Percentiles rank a stretch among this genome's conserved stretches.
phyloP scores from a whole-genome alignment of 2,329 filamentous ascomycete genomes.

The Neurospora sp. region DNA sequence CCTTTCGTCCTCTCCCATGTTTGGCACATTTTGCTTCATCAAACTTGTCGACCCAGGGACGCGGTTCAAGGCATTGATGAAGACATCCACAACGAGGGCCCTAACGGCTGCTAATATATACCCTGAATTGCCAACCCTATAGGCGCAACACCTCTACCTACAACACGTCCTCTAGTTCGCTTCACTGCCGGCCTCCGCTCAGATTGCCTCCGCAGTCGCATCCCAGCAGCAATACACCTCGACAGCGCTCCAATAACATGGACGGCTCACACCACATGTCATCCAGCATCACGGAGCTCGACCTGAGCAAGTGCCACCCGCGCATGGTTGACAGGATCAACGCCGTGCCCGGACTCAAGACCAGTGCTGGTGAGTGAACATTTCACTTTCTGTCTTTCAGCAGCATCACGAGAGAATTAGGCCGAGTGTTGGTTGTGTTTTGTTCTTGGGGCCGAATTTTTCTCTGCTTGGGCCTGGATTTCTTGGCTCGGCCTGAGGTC shows the following conservation, averaged over 20 bases:
- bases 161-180: background rate
- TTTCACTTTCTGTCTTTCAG: slow-evolving; percentile 8
- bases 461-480: slow-evolving; percentile 12
- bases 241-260: slow-evolving; percentile 23
- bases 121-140: background rate
- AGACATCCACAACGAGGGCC: background rate
- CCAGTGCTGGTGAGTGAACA: slow-evolving; percentile 45
- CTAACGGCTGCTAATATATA: background rate
- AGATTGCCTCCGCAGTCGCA: background rate
- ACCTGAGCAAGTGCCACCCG: slow-evolving; percentile 36
- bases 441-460: background rate
- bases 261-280: slow-evolving; percentile 25
- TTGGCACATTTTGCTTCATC: background rate
- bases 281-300: slow-evolving; percentile 34
- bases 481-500: slow-evolving; percentile 1
- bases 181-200: background rate
- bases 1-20: background rate
- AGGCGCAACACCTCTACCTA: background rate
- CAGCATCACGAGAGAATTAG: background rate
- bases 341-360: slow-evolving; percentile 46
- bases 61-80: background rate
- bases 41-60: background rate
- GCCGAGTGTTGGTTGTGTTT: background rate
- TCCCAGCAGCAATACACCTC: background rate
- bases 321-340: slow-evolving; percentile 44